Base-by-base conservation (phyloP, 768 basidiomycete species). In the Filobasidium floriforme region DNA sequence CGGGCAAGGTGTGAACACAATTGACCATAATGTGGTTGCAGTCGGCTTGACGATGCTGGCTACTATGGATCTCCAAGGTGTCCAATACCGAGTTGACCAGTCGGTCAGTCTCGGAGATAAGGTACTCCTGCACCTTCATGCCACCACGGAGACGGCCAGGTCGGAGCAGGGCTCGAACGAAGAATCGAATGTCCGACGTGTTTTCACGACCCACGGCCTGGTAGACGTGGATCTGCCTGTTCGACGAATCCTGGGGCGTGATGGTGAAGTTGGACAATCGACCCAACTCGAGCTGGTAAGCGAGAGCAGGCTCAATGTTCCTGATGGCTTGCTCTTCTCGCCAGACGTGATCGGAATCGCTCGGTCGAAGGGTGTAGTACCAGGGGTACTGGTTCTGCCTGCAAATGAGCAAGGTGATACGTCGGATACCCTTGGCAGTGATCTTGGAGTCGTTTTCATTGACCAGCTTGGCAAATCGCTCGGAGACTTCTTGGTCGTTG, bases 21-120 rank as follows among this genome's bases (percentile, higher is more conserved):
- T 98, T 97, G 86, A 98, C 87, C 82, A 92, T 93, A 77, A 98
- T 96, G 78, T 97, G 93, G 79, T 98, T 98, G 82, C 91, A 92
- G 76, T 98, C 94, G 3, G 94, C 89, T 71, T 88, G 90, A 67
- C 93, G 86, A 73, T 93, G 84, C 73, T 91, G 85, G 9, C 89
- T 90, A 71, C 85, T 87, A 75, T 94, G 91, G 63, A 98, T 88
- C 78, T 98, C 94, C 37, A 98, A 84, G 1, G 93, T 89, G 79
- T 99, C 96, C 68, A 99, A 83, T 71, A 98, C 87, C 73, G 85
- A 88, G 49, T 90, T 94, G 68, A 98, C 89, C 14, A 98, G 86
- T 55, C 96, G 89, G 75, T 99, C 96, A 14, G 93, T 93, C 82
- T 99, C 96, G 1, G 94, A 96, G 71, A 99, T 89, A 75, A 99